Base-by-base conservation (phyloP, 2,329 filamentous ascomycete genomes). In the Botryotinia convoluta region DNA sequence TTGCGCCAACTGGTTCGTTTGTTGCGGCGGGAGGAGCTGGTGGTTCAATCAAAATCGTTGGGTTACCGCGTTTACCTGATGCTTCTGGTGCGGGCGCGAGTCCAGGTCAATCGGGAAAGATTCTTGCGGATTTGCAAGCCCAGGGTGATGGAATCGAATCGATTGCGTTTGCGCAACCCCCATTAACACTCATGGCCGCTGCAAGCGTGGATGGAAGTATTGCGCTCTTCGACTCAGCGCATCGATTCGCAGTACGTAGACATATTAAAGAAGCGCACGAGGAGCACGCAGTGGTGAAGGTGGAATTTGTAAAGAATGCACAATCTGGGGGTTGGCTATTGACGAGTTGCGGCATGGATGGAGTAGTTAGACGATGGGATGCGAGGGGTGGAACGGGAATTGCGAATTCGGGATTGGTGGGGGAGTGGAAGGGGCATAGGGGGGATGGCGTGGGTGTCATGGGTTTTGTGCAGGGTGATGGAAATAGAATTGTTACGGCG, bases 321-420 rank as follows among this genome's bases (percentile, higher is more conserved):
- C 79, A 76, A 77, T 83, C 79, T 73, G 85, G 80, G 78, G 87
- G 83, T 73, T 95, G 89, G 90, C 80, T 97, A 75, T 85, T 98
- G 71, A 98, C 95, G 2, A 93, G 90, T 76, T 95, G 91, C 77
- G 96, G 96, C 14, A 93, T 98, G 87, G 96, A 99, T 79, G 95
- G 96, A 29, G 94, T 95, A 0, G 89, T 99, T 32, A 87, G 93
- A 79, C 86, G 95, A 74, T 99, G 96, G 96, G 95, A 99, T 83
- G 86, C 89, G 8, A 83, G 91, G 62, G 91, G 90, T 72, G 90
- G 91, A 12, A 92, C 90, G 1, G 87, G 88, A 1, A 88, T 88
- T 1, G 89, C 89, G 2, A 89, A 87, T 14, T 89, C 90, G 70
- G 94, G 93, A 0, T 84, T 97, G 70, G 84, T 93, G 37, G 92